Evolutionary conservation across 2,329 filamentous ascomycete species (phyloP).

Genomic region (Scleromitrula shiraiana): DNA sequence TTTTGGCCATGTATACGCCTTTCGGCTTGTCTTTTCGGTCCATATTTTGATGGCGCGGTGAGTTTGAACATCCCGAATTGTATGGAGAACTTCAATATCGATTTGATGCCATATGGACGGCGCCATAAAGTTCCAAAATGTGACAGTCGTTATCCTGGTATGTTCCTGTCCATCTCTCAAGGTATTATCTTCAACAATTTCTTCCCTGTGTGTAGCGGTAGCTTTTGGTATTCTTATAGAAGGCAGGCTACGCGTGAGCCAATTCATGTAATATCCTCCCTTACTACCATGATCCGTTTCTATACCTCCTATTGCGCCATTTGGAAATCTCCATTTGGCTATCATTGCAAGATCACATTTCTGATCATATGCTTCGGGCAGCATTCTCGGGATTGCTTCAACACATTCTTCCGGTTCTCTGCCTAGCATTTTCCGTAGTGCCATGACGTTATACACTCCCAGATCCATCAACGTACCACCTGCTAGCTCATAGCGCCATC

Average conservation of each 20-base stretch:
- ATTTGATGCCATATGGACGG: conserved; percentile 20
- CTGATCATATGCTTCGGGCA: conserved; percentile 27
- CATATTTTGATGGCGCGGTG: conserved; percentile 15
- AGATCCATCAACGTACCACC: conserved; percentile 30
- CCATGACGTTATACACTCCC: conserved; percentile 35
- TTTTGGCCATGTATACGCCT: conserved; percentile 18
- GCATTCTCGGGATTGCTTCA: conserved; percentile 24
- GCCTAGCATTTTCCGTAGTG: conserved; percentile 34
- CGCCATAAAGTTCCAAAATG: conserved; percentile 15
- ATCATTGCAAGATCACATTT: conserved; percentile 30
- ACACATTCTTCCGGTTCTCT: conserved; percentile 34
- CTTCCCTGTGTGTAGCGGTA: conserved; percentile 38
- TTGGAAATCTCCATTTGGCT: conserved; percentile 34
- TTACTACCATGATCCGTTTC: conserved; percentile 24
- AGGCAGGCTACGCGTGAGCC: conserved; percentile 16
- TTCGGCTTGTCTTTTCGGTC: conserved; percentile 15
- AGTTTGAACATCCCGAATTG: conserved; percentile 9
- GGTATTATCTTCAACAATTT: conserved; percentile 41
- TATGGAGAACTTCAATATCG: conserved; percentile 15
- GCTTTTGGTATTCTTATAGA: conserved; percentile 20
- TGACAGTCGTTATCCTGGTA: conserved; percentile 15
- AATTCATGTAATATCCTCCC: conserved; percentile 9
- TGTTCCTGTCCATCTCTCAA: conserved; percentile 29
- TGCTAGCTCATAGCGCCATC: conserved; percentile 36
- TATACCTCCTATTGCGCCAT: conserved; percentile 32